A percentile compares a stretch with the other conserved stretches of the same genome.
Evolutionary conservation across 1,139 yeast genomes (phyloP).

Genomic region (Diutina ranongensis): DNA sequence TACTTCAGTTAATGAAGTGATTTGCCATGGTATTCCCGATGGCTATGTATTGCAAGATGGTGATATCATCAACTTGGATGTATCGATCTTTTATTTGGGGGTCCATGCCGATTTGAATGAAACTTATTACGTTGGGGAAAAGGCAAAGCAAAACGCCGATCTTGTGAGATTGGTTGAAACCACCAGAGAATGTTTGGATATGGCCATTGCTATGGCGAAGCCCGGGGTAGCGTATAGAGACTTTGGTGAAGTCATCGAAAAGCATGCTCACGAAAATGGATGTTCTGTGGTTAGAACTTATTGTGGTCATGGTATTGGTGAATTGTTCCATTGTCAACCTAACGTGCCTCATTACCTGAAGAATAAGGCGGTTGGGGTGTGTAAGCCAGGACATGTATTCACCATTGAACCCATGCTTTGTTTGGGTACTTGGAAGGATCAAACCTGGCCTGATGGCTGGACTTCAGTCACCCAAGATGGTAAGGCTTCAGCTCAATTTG

Average conservation of each 20-base stretch:
- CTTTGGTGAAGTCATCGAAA: conserved; percentile 81
- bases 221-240: conserved; percentile 89
- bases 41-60: conserved; percentile 80
- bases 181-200: conserved; percentile 77
- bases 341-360: conserved; percentile 89
- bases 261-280: conserved; percentile 67
- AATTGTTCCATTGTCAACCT: conserved; percentile 85
- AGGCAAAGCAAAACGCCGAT: conserved; percentile 64
- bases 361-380: conserved; percentile 87
- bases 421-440: conserved; percentile 73
- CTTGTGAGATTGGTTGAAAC: conserved; percentile 86
- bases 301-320: conserved; percentile 92
- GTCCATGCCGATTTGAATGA: conserved; percentile 93
- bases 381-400: conserved; percentile 94
- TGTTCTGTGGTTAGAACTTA: conserved; percentile 85
- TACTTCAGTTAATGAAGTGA: conserved; percentile 87
- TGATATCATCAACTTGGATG: conserved; percentile 87
- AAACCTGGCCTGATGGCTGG: conserved; percentile 98
- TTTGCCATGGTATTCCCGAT: conserved; percentile 98
- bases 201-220: conserved; percentile 74
- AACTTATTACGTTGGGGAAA: conserved; percentile 93
- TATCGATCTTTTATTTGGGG: conserved; percentile 75
- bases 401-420: conserved; percentile 98
- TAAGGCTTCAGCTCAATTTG: conserved; percentile 83
- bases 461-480: conserved; percentile 89